A percentile compares a stretch with the other conserved stretches of the same genome.
phyloP scores from a whole-genome alignment of 2,329 filamentous ascomycete species.

The Xenoacremonium recifei region DNA sequence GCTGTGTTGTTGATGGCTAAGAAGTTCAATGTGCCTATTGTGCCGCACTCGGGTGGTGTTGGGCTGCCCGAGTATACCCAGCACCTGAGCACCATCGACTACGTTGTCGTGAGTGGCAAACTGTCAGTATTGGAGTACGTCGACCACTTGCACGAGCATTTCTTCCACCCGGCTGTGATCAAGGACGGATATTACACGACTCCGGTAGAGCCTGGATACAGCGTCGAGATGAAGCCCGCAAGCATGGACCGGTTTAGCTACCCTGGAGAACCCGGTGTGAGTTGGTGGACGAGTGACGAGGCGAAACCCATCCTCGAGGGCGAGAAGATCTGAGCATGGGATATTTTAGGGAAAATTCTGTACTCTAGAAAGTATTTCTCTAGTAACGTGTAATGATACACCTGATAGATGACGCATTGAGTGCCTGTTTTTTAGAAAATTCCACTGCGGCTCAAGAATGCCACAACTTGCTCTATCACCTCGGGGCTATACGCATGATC shows the following conservation, averaged over 20 bases:
- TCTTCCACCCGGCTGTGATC: slow-evolving; percentile 76
- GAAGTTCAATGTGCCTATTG: slow-evolving; percentile 76
- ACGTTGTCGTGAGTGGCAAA: slow-evolving; percentile 81
- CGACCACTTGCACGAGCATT: slow-evolving; percentile 92
- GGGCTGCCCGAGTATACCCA: slow-evolving; percentile 93
- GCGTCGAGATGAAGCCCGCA: slow-evolving; percentile 87
- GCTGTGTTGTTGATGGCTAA: slow-evolving; percentile 86
- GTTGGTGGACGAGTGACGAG: slow-evolving; percentile 83
- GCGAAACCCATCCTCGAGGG: slow-evolving; percentile 72
- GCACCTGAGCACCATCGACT: slow-evolving; percentile 89
- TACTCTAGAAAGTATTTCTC: no score
- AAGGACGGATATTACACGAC: slow-evolving; percentile 87
- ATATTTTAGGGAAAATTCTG: no score
- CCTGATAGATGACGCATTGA: no score
- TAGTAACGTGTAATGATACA: no score
- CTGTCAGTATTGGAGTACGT: slow-evolving; percentile 85
- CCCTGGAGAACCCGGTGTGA: slow-evolving; percentile 73
- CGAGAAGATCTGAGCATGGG: slow-evolving; percentile 46
- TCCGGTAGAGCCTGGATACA: slow-evolving; percentile 79
- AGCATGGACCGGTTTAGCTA: slow-evolving; percentile 80
- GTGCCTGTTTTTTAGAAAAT: no score
- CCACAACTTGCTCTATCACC: slow-evolving; percentile 38
- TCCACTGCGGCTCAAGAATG: no score
- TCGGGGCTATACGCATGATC: slow-evolving; percentile 45
- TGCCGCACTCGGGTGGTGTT: slow-evolving; percentile 86